phyloP scores from a whole-genome alignment of 305 asterid genomes.

The Fraxinus angustifolia region DNA sequence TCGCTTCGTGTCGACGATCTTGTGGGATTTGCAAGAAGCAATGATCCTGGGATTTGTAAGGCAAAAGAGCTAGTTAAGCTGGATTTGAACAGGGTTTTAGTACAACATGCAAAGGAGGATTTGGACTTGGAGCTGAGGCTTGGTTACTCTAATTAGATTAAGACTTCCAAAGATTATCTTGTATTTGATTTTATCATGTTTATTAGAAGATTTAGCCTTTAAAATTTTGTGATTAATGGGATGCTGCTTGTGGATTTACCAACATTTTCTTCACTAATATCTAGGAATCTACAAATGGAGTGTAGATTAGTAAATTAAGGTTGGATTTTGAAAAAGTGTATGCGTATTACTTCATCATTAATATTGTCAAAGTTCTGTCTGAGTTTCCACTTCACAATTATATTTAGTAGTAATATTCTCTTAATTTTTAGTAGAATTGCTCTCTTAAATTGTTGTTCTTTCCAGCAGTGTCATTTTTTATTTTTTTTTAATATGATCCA shows the following conservation, averaged over 20 bases:
- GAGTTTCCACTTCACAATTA: background rate
- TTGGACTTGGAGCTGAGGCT: slow-evolving; percentile 32
- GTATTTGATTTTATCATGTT: background rate
- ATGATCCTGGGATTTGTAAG: slow-evolving; percentile 39
- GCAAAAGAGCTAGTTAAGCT: slow-evolving; percentile 33
- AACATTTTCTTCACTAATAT: background rate
- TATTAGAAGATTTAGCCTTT: background rate
- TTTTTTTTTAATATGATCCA: background rate
- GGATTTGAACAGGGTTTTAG: slow-evolving; percentile 44
- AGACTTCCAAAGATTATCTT: background rate
- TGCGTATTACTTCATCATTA: background rate
- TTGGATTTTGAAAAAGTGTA: background rate
- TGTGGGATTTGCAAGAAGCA: slow-evolving; percentile 21
- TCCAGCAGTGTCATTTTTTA: background rate
- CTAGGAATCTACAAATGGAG: background rate
- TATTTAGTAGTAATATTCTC: background rate
- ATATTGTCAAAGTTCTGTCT: background rate
- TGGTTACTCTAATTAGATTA: slow-evolving; percentile 16
- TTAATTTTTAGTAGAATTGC: background rate
- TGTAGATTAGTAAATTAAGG: background rate
- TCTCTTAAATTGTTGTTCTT: background rate
- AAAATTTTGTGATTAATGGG: background rate
- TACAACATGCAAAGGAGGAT: slow-evolving; percentile 27
- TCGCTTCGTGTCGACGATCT: slow-evolving; percentile 13
- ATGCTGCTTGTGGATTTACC: background rate